A percentile compares a stretch with the other conserved stretches of the same genome.
phyloP scores from a whole-genome alignment of 2,329 filamentous ascomycete species.

The Phialophora expanda region DNA sequence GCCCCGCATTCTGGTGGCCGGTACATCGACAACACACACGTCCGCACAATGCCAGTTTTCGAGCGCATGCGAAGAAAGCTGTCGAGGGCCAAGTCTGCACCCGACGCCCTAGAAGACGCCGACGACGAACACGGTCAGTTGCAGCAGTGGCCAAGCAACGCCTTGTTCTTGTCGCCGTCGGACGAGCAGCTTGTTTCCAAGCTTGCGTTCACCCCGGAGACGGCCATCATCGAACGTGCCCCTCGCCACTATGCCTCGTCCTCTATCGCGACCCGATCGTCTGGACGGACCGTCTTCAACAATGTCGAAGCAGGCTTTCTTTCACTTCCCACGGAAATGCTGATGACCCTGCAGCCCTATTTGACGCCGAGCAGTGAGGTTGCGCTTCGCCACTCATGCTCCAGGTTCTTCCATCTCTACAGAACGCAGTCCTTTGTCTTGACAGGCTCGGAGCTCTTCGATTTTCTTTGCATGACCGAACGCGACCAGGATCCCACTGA shows the following conservation, averaged over 20 bases:
- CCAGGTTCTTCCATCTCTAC: conserved; percentile 38
- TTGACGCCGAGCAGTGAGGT: conserved; percentile 36
- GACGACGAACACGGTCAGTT: conserved; percentile 17
- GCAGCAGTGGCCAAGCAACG: conserved; percentile 28
- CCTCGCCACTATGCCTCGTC: conserved; percentile 29
- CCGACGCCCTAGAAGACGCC: conserved; percentile 9
- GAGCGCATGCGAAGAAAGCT: conserved; percentile 33
- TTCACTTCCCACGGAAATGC: conserved; percentile 38
- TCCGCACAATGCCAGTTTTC: conserved; percentile 27
- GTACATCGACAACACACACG: conserved; percentile 4
- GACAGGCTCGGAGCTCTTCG: conserved; percentile 37
- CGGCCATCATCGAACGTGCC: conserved; percentile 33
- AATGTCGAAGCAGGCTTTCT: conserved; percentile 38
- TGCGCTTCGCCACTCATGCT: conserved; percentile 37
- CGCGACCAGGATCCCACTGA: conserved; percentile 37
- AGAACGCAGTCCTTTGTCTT: conserved; percentile 36
- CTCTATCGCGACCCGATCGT: conserved; percentile 35
- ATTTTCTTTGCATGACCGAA: conserved; percentile 40
- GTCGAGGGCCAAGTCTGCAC: conserved; percentile 35
- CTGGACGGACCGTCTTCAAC: conserved; percentile 39
- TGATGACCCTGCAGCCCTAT: conserved; percentile 36
- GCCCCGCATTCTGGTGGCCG: conserved; percentile 11
- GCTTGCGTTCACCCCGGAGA: conserved; percentile 37
- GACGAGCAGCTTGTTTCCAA: conserved; percentile 39
- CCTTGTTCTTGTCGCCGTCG: conserved; percentile 36